Evolutionary conservation across 768 basidiomycete species (phyloP), one percentile per base, ranked within the genome.

Genomic region (Inosperma sp.): DNA sequence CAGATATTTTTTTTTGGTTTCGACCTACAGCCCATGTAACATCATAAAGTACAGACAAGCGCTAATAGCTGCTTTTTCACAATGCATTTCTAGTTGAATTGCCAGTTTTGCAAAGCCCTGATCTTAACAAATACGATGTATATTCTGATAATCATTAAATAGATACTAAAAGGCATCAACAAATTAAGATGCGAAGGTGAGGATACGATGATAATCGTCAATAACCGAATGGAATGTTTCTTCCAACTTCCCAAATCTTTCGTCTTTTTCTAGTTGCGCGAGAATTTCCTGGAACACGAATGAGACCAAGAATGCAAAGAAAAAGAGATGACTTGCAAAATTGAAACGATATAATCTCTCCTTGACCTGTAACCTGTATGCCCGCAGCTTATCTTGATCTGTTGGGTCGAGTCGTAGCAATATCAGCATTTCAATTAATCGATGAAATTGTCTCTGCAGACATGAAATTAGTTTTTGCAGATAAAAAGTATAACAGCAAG

Each of bases 291-390:
- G 61, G 17, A 45, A 30, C 49, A 29, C n/a, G 22, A 35, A 35
- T 10, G 53, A 14, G 25, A 41, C 13, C 2, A 33, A 35, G 30
- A 37, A 14, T 44, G 22, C 37, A 27, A 48, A 13, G 27, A 27
- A 33, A 19, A 56, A 9, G 16, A 12, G 16, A 7, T 17, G 19
- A 76, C 88, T 62, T 60, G 93, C 93, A 65, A 85, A 96, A 70
- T 98, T 99, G 70, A 97, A 97, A 17, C 93, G 79, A 62, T 89
- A 97, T 36, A 99, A 68, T 30, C 96, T 80, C 66, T 96, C 93
- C 69, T 99, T 99, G 62, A 95, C 93, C 66, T 93, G 88, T 26
- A 99, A 66, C 46, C 95, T 76, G 66, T 86, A 96, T 8, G 86
- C 82, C 46, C 74, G 80, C 58, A 74, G 66, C 21, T 74, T 72